Base-by-base conservation (phyloP, 352 stramenopile species). In the Globisporangium uncinulatum region DNA sequence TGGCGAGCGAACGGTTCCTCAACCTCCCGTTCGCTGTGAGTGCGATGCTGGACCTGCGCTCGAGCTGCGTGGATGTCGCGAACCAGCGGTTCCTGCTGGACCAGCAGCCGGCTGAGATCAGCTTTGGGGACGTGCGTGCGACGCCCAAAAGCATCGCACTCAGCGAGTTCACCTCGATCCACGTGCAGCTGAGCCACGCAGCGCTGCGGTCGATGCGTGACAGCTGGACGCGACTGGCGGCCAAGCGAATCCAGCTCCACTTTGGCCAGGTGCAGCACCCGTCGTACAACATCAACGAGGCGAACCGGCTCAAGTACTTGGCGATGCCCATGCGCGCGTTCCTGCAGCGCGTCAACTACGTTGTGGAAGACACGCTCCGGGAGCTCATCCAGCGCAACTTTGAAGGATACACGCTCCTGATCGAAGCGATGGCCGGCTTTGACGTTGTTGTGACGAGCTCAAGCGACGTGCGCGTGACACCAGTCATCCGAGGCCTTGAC, bases 311-410 rank as follows among this genome's bases (percentile, higher is more conserved):
- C 24, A 74, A 75, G 49, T 95, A 95, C 54, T n/a, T 89, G 24
- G 62, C 70, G 13, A 85, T 77, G 13, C 69, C 70, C 9, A 64
- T 87, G 15, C 76, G 66, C 13, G 61, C 59, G 3, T 84, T 93
- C 43, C 63, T 95, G 14, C 80, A 84, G 56, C 81, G 85, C 19
- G 73, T 93, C 7, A 92, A 92, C 51, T 91, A 91, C 63, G 91
- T 92, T 76, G 59, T 92, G 8, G 79, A 89, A 68, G 74, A 89
- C 49, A 83, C 79, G 4, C 64, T 95, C 14, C 78, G 78, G 0
- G 46, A 76, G 15, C 47, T 95, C 5, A 76, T 93, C 29, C 60
- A 74, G 17, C 60, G 76, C 9, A 93, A 92, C 37, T 92, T 93
- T 49, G 53, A 76, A 14, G 68, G 73, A 5, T 95, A 93, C 64